Base-by-base conservation (phyloP, 768 basidiomycete species). In the Porphyrellus cyaneotinctus region DNA sequence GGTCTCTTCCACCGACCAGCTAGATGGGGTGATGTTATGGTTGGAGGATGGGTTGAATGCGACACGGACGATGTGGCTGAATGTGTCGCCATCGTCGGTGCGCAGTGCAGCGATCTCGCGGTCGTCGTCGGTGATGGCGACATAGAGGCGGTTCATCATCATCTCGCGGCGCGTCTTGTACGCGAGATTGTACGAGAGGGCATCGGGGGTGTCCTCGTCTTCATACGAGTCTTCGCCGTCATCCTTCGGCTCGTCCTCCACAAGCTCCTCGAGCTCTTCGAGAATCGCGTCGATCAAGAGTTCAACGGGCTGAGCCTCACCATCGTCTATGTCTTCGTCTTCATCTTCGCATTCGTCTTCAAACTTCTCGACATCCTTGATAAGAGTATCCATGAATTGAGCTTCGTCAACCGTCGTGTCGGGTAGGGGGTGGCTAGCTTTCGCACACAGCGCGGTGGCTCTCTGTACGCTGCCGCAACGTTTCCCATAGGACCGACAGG, bases 71-170 rank as follows among this genome's bases (percentile, higher is more conserved):
- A 56, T 17, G 28, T 46, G 52, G 8, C 31, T 54, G 11, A 54
- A 57, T 14, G 8, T 14, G 9, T 41, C 28, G 22, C 23, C 4
- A 4, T 26, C 7, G 6, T 14, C 28, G 0, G 52, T 54, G 22
- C 38, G 38, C 38, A 57, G 7, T 26, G 32, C 47, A 12, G 38
- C 37, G 11, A 57, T 54, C 11, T 54, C 47, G 28, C 44, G 20
- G 35, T 49, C 47, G 18, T 57, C 20, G 33, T 57, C 47, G 11
- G 47, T 35, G 7, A 57, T 5, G 22, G 52, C 52, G 32, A 49
- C 3, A 28, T 45, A 56, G 23, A 53, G 12, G 5, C 31, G 24
- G 2, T 17, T 2, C 24, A 32, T 14, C 15, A 53, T 20, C 52
- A 24, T 39, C 18, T 49, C 37, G 37, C 42, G 0, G 20, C 26